These are phyloP conservation scores for Parietichytrium sp. DNA, from an alignment of 108 stramenopile genomes.

Conservation along the genomic window DNA sequence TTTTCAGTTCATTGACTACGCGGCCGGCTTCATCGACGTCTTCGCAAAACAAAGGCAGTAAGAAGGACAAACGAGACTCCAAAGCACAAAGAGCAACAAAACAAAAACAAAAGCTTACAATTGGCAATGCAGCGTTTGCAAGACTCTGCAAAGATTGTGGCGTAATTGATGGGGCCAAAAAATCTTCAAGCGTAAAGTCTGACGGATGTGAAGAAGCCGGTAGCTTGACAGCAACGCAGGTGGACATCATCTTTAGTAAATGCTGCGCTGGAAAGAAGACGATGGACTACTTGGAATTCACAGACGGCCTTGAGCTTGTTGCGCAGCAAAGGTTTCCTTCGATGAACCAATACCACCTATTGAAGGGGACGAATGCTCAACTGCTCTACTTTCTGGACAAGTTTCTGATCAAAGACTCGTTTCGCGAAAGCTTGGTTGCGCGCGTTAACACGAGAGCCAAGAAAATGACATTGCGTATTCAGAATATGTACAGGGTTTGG, in stretches of 20 bases:
- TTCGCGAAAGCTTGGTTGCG: neutral
- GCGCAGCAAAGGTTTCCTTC: neutral
- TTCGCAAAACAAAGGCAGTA: too few relatives aligned
- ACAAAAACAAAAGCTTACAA: neutral
- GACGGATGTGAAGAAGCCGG: too few relatives aligned
- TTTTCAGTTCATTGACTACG: neutral
- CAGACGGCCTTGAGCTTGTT: constrained; percentile 7
- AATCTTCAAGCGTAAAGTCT: too few relatives aligned
- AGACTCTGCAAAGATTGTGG: too few relatives aligned
- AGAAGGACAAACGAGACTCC: too few relatives aligned
- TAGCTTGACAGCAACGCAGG: neutral
- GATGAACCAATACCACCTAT: neutral
- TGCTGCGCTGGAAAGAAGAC: constrained; percentile 12
- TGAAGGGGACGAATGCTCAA: neutral
- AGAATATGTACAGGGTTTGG: neutral
- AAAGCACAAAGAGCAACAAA: neutral
- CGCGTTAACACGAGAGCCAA: neutral
- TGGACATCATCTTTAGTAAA: constrained; percentile 5
- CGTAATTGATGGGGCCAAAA: too few relatives aligned
- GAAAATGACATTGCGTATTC: neutral
- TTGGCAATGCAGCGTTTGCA: too few relatives aligned
- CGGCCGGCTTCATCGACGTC: neutral
- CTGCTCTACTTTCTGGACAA: neutral
- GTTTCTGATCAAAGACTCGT: neutral
- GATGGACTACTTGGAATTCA: constrained; percentile 11